Conservation (phyloP, 148 eudicot species). For the Hydrangea macrophylla region DNA sequence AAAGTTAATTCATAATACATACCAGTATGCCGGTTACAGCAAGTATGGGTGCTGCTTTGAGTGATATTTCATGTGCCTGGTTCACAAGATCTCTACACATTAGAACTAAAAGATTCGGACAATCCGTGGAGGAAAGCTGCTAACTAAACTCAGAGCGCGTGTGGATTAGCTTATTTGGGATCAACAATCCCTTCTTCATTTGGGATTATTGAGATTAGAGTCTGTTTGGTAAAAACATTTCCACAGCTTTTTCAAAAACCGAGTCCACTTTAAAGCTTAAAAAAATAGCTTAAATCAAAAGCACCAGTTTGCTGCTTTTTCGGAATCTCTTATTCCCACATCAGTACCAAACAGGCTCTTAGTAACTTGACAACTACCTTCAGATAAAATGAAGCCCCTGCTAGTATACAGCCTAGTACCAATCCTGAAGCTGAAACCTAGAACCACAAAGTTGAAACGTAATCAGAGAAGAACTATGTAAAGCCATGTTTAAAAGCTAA, state of each 20-base stretch:
- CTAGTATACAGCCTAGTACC: slow-evolving; percentile 59
- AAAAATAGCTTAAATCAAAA: too few species aligned
- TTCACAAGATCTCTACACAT: slow-evolving; percentile 3
- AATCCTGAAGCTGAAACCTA: slow-evolving; percentile 82
- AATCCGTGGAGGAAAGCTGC: neutral
- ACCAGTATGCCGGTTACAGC: slow-evolving; percentile 91
- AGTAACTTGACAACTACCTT: slow-evolving; percentile 43
- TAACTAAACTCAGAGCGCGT: too few species aligned
- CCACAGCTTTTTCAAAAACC: too few species aligned
- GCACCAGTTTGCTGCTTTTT: too few species aligned
- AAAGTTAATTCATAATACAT: slow-evolving; percentile 40
- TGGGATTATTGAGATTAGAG: too few species aligned
- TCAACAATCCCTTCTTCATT: too few species aligned
- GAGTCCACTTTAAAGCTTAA: too few species aligned
- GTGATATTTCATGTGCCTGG: slow-evolving; percentile 56
- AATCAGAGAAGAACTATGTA: neutral
- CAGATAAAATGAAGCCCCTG: slow-evolving; percentile 66
- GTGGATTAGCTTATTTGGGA: too few species aligned
- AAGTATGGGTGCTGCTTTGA: slow-evolving; percentile 51
- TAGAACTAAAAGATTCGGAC: neutral
- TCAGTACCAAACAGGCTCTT: too few species aligned
- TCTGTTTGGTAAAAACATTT: too few species aligned
- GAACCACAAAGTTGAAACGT: neutral
- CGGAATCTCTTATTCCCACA: too few species aligned
- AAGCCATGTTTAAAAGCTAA: neutral